These are phyloP conservation scores for Odontarrhena argentea DNA, from an alignment of 345 rosid genomes.

Conservation along the genomic window DNA sequence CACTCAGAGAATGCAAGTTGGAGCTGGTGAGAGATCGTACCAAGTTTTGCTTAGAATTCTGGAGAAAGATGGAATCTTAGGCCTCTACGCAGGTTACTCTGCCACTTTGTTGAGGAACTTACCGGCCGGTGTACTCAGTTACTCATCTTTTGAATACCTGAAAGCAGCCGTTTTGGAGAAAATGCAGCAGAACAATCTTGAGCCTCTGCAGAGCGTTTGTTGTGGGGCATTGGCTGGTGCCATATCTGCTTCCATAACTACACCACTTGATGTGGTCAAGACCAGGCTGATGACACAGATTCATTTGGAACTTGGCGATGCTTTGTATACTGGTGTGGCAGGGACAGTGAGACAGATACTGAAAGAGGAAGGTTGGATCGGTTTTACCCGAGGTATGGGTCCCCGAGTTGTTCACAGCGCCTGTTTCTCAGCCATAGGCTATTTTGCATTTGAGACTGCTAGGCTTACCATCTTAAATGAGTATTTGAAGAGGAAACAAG, in stretches of 20 bases:
- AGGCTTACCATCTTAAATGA: slow-evolving; percentile 72
- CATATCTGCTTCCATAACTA: slow-evolving; percentile 83
- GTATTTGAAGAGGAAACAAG: slow-evolving; percentile 67
- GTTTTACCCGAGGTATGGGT: slow-evolving; percentile 81
- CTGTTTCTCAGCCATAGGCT: slow-evolving; percentile 83
- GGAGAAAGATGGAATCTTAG: slow-evolving; percentile 84
- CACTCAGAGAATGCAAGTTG: slow-evolving; percentile 91
- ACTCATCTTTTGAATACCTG: slow-evolving; percentile 86
- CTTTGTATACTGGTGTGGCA: slow-evolving; percentile 61
- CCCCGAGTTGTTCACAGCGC: slow-evolving; percentile 95
- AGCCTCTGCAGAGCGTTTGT: slow-evolving; percentile 82
- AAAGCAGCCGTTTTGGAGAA: slow-evolving; percentile 75
- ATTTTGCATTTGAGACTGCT: slow-evolving; percentile 95
- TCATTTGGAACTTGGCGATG: slow-evolving; percentile 60
- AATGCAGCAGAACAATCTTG: slow-evolving; percentile 60
- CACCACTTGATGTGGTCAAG: slow-evolving; percentile 91
- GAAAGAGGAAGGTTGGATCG: slow-evolving; percentile 91
- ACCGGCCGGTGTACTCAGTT: slow-evolving; percentile 91
- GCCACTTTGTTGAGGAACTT: slow-evolving; percentile 87
- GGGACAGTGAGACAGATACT: slow-evolving; percentile 72
- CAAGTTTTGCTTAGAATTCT: slow-evolving; percentile 67
- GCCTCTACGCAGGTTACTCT: slow-evolving; percentile 87
- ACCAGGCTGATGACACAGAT: slow-evolving; percentile 94
- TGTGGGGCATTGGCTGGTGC: slow-evolving; percentile 96
- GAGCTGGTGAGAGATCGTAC: slow-evolving; percentile 82